Evolutionary conservation across 306 rosid genomes (phyloP).

Genomic region (Arachis stenosperma): DNA sequence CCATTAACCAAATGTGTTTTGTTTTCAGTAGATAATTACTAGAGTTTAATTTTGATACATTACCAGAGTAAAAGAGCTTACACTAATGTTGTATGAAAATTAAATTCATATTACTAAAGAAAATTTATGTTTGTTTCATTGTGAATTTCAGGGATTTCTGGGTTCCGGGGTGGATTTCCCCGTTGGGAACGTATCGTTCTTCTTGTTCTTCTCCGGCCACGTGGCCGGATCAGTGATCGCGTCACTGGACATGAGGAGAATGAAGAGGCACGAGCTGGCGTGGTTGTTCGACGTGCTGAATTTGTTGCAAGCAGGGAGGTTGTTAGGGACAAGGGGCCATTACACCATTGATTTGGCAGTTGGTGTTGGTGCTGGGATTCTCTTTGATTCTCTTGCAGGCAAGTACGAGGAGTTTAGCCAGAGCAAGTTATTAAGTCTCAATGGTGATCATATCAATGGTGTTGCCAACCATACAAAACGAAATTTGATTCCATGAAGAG

Average conservation of each 20-base stretch:
- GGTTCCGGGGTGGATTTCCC: constrained; percentile 95
- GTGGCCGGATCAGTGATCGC: constrained; percentile 95
- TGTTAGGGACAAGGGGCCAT: constrained; percentile 88
- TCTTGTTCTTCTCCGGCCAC: constrained; percentile 84
- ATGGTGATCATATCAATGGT: not conserved
- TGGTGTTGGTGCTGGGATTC: constrained; percentile 89
- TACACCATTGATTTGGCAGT: constrained; percentile 87
- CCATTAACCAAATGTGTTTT: too few species aligned
- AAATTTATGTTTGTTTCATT: not conserved
- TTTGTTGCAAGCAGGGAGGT: constrained; percentile 67
- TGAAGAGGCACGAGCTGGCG: constrained; percentile 71
- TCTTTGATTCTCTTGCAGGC: constrained; percentile 81
- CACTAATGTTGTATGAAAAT: too few species aligned
- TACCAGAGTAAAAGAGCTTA: too few species aligned
- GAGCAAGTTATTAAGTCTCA: constrained; percentile 14
- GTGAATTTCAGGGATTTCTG: constrained; percentile 64
- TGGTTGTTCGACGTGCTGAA: constrained; percentile 73
- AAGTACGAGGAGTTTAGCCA: constrained; percentile 67
- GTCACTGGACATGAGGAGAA: constrained; percentile 88
- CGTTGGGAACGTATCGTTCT: constrained; percentile 90
- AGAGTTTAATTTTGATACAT: not conserved
- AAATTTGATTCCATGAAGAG: constrained; percentile 14
- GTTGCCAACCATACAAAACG: constrained; percentile 10
- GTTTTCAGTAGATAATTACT: too few species aligned
- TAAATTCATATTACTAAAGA: not conserved